Percentiles rank a stretch among this genome's conserved stretches.
These are phyloP conservation scores for Heritiera fomes DNA, from an alignment of 345 rosid species.

Conservation along the genomic window DNA sequence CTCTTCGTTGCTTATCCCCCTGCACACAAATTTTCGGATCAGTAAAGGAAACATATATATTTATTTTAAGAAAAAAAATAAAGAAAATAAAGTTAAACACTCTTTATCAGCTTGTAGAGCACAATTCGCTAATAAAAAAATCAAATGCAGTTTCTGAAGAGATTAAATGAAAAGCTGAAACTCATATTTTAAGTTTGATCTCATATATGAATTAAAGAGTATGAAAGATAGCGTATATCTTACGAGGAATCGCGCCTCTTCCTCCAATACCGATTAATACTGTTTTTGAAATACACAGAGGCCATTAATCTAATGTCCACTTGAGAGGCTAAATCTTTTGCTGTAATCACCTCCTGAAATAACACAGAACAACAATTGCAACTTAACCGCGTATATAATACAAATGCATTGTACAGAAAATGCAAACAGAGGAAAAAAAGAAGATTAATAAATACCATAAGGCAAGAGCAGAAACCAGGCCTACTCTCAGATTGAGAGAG, in stretches of 20 bases:
- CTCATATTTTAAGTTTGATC: neutral
- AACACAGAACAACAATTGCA: constrained; percentile 22
- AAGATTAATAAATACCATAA: constrained; percentile 61
- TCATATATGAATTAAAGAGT: neutral
- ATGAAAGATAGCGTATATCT: constrained; percentile 23
- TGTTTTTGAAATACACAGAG: constrained; percentile 86
- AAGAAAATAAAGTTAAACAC: neutral
- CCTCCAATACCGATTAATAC: constrained; percentile 90
- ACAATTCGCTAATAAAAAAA: neutral
- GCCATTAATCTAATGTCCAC: constrained; percentile 93
- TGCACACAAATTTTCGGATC: constrained; percentile 36
- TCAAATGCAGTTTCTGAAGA: neutral
- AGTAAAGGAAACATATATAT: neutral
- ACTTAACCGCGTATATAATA: constrained; percentile 12
- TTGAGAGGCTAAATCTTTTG: constrained; percentile 82
- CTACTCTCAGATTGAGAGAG: constrained; percentile 81
- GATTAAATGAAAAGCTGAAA: neutral
- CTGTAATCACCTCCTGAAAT: constrained; percentile 87
- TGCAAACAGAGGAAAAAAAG: constrained; percentile 17
- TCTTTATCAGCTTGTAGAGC: neutral
- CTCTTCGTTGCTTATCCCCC: constrained; percentile 89
- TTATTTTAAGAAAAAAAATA: neutral
- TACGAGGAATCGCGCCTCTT: constrained; percentile 74
- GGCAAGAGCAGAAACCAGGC: constrained; percentile 94
- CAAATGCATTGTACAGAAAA: constrained; percentile 13